phyloP scores from a whole-genome alignment of 805 yeast species.

The Saccharomycopsis sp. region DNA sequence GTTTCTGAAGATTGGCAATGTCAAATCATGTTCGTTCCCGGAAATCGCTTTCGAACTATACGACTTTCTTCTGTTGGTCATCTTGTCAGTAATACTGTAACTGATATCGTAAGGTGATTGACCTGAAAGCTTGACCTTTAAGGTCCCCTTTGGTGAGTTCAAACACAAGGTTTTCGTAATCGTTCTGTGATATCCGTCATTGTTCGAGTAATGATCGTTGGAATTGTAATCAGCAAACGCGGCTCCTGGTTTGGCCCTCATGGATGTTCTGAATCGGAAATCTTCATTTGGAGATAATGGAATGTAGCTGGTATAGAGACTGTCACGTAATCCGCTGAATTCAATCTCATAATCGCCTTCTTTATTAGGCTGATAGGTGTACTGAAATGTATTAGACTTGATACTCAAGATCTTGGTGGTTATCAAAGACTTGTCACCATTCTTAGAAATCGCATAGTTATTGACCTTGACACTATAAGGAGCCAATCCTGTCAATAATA shows the following conservation, averaged over 20 bases:
- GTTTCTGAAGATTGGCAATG: slow-evolving; percentile 45
- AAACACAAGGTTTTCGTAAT: slow-evolving; percentile 37
- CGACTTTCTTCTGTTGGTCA: slow-evolving; percentile 42
- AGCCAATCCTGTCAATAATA: slow-evolving; percentile 66
- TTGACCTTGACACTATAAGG: slow-evolving; percentile 68
- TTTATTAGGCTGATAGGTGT: slow-evolving; percentile 65
- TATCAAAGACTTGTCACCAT: slow-evolving; percentile 28
- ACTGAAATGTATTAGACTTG: slow-evolving; percentile 42
- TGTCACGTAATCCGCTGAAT: slow-evolving; percentile 59
- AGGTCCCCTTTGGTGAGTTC: slow-evolving; percentile 38
- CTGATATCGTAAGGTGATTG: slow-evolving; percentile 68
- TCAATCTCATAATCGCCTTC: slow-evolving; percentile 80
- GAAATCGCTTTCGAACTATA: slow-evolving; percentile 37
- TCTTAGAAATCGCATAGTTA: slow-evolving; percentile 45
- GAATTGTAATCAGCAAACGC: slow-evolving; percentile 27
- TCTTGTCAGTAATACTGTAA: slow-evolving; percentile 59
- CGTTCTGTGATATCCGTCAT: slow-evolving; percentile 2
- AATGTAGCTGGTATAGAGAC: slow-evolving; percentile 45
- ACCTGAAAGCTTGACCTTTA: slow-evolving; percentile 62
- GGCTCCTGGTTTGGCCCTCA: slow-evolving; percentile 64
- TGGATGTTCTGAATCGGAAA: slow-evolving; percentile 58
- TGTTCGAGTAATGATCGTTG: slow-evolving; percentile 17
- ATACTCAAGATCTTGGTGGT: slow-evolving; percentile 32
- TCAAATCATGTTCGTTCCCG: slow-evolving; percentile 34
- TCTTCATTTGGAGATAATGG: slow-evolving; percentile 31